phyloP scores from a whole-genome alignment of 2,329 filamentous ascomycete species.

The Cryphonectria parasitica region DNA sequence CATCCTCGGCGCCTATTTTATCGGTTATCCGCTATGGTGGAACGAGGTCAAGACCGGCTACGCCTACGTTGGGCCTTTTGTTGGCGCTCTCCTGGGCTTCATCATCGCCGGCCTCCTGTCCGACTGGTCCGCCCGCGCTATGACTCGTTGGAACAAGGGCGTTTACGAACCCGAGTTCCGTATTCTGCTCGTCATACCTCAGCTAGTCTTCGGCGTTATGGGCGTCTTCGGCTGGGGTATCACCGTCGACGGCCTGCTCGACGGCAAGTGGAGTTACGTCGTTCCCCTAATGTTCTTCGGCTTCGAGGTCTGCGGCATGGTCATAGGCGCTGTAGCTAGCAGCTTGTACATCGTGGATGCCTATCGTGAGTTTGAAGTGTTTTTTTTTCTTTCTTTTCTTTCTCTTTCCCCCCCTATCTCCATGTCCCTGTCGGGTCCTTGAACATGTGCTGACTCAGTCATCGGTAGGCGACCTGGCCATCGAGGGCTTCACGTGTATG shows the following conservation, averaged over 20 bases:
- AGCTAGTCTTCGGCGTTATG: conserved; percentile 75
- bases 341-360: conserved; percentile 92
- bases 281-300: conserved; percentile 82
- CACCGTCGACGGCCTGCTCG: conserved; percentile 63
- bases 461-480: conserved; percentile 69
- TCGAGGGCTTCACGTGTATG: conserved; percentile 88
- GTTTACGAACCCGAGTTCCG: conserved; percentile 92
- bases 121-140: conserved; percentile 70
- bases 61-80: conserved; percentile 81
- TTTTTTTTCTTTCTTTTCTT: conserved; percentile 13
- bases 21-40: conserved; percentile 82
- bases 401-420: too few relatives aligned
- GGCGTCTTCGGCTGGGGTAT: conserved; percentile 86
- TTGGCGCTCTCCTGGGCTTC: conserved; percentile 82
- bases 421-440: background rate
- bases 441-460: conserved; percentile 18
- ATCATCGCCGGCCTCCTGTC: conserved; percentile 72
- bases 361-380: conserved; percentile 71
- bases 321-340: conserved; percentile 83
- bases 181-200: conserved; percentile 79
- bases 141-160: conserved; percentile 77
- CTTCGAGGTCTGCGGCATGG: conserved; percentile 86
- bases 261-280: conserved; percentile 67
- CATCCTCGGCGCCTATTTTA: conserved; percentile 79
- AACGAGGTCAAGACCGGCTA: conserved; percentile 82